Conservation (phyloP, 2,329 filamentous ascomycete species). For the Trichothecium sympodiale region DNA sequence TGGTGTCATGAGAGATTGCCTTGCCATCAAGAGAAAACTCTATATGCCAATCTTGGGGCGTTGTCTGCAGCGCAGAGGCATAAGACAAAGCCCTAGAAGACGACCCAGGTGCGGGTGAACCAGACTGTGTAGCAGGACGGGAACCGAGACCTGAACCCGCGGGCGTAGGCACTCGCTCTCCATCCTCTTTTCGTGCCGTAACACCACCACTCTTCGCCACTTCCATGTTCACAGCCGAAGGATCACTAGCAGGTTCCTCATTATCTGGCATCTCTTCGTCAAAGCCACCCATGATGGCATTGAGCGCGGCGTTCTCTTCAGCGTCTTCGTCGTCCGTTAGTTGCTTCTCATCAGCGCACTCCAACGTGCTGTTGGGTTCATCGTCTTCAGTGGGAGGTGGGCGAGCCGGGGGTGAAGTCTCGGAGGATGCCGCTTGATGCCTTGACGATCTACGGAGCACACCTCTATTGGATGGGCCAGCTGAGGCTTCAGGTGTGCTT, state of each 20-base stretch:
- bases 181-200: constrained; percentile 84
- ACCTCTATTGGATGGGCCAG: constrained; percentile 44
- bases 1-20: constrained; percentile 80
- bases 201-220: constrained; percentile 78
- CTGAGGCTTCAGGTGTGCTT: constrained; percentile 30
- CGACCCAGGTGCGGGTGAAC: constrained; percentile 26
- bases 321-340: constrained; percentile 64
- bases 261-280: constrained; percentile 58
- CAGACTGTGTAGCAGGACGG: constrained; percentile 20
- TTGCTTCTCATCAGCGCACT: constrained; percentile 88
- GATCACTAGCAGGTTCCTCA: constrained; percentile 48
- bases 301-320: constrained; percentile 56
- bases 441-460: constrained; percentile 52
- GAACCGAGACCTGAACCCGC: constrained; percentile 40
- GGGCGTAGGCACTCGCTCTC: constrained; percentile 75
- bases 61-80: constrained; percentile 67
- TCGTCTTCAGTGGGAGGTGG: constrained; percentile 49
- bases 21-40: constrained; percentile 84
- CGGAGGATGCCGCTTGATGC: constrained; percentile 41
- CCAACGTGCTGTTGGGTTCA: constrained; percentile 58
- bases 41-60: constrained; percentile 92
- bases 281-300: constrained; percentile 82
- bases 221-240: constrained; percentile 84
- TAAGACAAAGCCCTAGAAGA: constrained; percentile 67
- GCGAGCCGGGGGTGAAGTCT: constrained; percentile 37